Evolutionary conservation across 2,329 filamentous ascomycete genomes (phyloP).

Genomic region (Colletotrichum destructivum): DNA sequence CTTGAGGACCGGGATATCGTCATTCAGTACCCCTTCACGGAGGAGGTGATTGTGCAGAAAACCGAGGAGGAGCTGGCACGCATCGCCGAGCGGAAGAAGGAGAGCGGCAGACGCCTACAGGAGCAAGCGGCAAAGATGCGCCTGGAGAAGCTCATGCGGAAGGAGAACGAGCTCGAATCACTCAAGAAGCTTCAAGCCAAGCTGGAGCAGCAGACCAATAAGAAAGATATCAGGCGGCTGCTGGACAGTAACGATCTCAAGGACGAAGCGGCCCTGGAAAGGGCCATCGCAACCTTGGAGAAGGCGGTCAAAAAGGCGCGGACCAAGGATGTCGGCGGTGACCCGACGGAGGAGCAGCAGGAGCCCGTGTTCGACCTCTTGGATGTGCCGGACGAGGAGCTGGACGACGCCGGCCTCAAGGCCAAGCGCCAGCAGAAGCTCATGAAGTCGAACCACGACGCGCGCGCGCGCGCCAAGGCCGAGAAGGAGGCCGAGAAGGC

Average conservation of each 20-base stretch:
- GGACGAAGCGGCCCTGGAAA: slow-evolving; percentile 89
- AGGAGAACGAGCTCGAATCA: slow-evolving; percentile 95
- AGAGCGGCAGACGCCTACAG: slow-evolving; percentile 91
- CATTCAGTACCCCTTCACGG: slow-evolving; percentile 93
- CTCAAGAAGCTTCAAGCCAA: slow-evolving; percentile 86
- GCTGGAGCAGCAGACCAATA: slow-evolving; percentile 79
- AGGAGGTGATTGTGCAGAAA: slow-evolving; percentile 92
- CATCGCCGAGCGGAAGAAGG: slow-evolving; percentile 94
- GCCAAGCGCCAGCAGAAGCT: slow-evolving; percentile 93
- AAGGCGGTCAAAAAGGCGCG: slow-evolving; percentile 90
- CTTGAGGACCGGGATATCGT: slow-evolving; percentile 91
- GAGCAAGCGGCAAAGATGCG: slow-evolving; percentile 98
- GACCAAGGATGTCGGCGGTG: slow-evolving; percentile 91
- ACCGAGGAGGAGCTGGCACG: slow-evolving; percentile 92
- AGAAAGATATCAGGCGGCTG: slow-evolving; percentile 90
- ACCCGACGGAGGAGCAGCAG: slow-evolving; percentile 85
- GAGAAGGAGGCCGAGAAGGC: slow-evolving; percentile 96
- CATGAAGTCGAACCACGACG: slow-evolving; percentile 95
- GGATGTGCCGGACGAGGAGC: slow-evolving; percentile 89
- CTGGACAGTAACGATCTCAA: slow-evolving; percentile 94
- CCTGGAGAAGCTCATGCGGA: slow-evolving; percentile 93
- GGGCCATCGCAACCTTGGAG: slow-evolving; percentile 89
- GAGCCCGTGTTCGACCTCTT: slow-evolving; percentile 89
- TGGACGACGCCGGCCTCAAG: slow-evolving; percentile 92
- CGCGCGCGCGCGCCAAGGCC: slow-evolving; percentile 91